These are phyloP conservation scores for Alisma plantagoaquatica DNA, from an alignment of 106 monocot genomes.

Conservation along the genomic window DNA sequence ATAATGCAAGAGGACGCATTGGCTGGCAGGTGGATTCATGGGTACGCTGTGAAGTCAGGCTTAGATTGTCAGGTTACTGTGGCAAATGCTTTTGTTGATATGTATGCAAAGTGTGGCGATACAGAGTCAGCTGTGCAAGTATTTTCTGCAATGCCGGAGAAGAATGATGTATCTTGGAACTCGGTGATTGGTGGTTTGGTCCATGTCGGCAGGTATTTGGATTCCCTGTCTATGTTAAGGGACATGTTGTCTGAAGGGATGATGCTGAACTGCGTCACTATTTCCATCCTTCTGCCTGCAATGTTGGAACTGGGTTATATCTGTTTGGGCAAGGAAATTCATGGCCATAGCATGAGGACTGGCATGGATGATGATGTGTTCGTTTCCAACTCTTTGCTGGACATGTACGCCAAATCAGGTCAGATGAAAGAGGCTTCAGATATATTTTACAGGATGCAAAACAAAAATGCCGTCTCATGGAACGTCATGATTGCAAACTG, in stretches of 20 bases:
- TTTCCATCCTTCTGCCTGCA: conserved; percentile 69
- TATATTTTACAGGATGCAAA: conserved; percentile 43
- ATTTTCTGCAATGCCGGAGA: conserved; percentile 40
- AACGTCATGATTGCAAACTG: conserved; percentile 89
- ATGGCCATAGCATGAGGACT: conserved; percentile 41
- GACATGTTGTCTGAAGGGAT: conserved; percentile 28
- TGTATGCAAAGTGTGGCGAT: conserved; percentile 71
- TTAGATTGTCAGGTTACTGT: conserved; percentile 31
- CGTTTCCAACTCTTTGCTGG: conserved; percentile 66
- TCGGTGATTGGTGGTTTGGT: conserved; percentile 56
- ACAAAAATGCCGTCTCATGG: conserved; percentile 74
- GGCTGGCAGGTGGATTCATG: conserved; percentile 48
- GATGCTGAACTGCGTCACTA: conserved; percentile 41
- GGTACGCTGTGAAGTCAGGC: conserved; percentile 33
- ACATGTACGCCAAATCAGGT: conserved; percentile 90
- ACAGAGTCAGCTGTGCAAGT: conserved; percentile 18
- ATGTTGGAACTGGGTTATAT: conserved; percentile 42
- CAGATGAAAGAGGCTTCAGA: conserved; percentile 27
- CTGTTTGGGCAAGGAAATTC: conserved; percentile 45
- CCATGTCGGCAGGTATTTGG: conserved; percentile 24
- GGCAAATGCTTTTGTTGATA: conserved; percentile 43
- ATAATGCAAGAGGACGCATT: conserved; percentile 19
- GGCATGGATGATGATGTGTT: conserved; percentile 55
- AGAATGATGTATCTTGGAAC: conserved; percentile 89
- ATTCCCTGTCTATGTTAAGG: conserved; percentile 40